Percentiles rank a stretch among this genome's conserved stretches.
These are phyloP conservation scores for Nannochloropsis gaditana DNA, from an alignment of 108 stramenopile genomes.

Conservation along the genomic window DNA sequence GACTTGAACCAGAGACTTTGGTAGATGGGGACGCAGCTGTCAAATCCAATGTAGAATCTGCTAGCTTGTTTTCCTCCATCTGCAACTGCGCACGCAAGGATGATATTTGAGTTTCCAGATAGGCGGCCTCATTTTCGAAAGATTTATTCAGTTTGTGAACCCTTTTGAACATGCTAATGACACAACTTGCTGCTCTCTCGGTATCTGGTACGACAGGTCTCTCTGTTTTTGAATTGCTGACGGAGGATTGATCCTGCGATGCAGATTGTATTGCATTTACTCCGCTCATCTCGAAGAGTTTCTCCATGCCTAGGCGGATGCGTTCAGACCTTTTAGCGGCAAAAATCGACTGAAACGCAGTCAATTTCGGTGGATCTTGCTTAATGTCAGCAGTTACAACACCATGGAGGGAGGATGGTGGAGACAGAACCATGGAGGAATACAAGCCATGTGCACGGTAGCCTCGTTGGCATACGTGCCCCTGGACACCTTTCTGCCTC, in stretches of 20 bases:
- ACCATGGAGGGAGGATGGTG: background rate
- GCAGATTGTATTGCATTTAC: background rate
- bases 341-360: constrained; percentile 6
- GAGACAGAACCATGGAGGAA: background rate
- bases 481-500: background rate
- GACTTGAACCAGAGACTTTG: background rate
- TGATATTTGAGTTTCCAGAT: background rate
- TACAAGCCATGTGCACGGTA: too few relatives aligned
- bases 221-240: background rate
- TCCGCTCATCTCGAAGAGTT: constrained; percentile 2
- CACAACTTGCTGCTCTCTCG: background rate
- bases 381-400: background rate
- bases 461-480: background rate
- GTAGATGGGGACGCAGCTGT: background rate
- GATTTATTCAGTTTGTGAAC: background rate
- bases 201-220: background rate
- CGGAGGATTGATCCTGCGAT: background rate
- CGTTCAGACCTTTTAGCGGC: background rate
- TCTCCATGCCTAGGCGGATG: constrained; percentile 1
- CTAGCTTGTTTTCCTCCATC: background rate
- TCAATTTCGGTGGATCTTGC: background rate
- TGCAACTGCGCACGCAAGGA: constrained; percentile 13
- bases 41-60: background rate
- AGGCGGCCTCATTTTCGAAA: background rate
- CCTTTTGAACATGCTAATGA: background rate